phyloP scores from a whole-genome alignment of 1,139 yeast genomes.

The Pichia cactophila region DNA sequence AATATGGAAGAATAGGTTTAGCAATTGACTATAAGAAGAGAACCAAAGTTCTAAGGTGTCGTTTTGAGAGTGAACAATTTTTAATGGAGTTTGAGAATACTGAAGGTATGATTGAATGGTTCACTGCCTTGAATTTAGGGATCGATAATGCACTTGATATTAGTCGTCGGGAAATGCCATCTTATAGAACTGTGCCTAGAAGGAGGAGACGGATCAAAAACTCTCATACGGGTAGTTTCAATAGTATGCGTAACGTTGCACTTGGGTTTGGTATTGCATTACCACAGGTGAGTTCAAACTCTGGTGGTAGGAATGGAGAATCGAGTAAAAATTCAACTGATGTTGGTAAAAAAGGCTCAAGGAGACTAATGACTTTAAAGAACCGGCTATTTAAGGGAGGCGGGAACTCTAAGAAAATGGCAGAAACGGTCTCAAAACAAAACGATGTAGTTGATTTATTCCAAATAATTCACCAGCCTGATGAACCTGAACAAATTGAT shows the following conservation, averaged over 20 bases:
- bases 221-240: not conserved
- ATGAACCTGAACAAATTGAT: not conserved
- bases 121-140: conserved; percentile 50
- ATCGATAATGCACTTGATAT: conserved; percentile 60
- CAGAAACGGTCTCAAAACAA: not conserved
- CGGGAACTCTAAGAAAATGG: not conserved
- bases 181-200: conserved; percentile 67
- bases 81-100: conserved; percentile 47
- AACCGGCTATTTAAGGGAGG: not conserved
- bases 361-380: not conserved
- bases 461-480: not conserved
- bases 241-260: conserved; percentile 1
- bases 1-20: conserved; percentile 60
- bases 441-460: not conserved
- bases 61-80: conserved; percentile 65
- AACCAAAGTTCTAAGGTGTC: conserved; percentile 48
- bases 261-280: conserved; percentile 1
- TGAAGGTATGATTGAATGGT: conserved; percentile 61
- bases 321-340: not conserved
- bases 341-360: not conserved
- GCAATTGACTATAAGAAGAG: conserved; percentile 64
- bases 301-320: no score
- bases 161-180: conserved; percentile 51
- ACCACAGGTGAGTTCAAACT: not conserved
- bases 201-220: conserved; percentile 39